Percentiles rank a stretch among this genome's conserved stretches.
Conservation (phyloP, 2,329 filamentous ascomycete genomes). For the Ceratocystis eucalypticola region DNA sequence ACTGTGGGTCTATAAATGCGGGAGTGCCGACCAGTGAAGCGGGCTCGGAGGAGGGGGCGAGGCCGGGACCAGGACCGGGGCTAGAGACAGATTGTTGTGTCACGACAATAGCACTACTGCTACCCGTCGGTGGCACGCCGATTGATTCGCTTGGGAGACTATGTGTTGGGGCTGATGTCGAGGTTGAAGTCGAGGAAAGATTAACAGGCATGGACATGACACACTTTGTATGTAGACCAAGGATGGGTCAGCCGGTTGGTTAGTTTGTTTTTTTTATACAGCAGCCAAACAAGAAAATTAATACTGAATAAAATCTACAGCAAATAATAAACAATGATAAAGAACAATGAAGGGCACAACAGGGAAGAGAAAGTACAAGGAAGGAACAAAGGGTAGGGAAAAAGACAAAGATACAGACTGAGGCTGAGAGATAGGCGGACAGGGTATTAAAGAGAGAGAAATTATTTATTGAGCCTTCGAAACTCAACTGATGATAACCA, state of each 20-base stretch:
- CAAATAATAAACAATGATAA: not conserved
- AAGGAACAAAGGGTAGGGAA: not conserved
- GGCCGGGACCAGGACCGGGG: not conserved
- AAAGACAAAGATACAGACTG: not conserved
- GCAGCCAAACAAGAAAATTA: not conserved
- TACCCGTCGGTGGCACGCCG: not conserved
- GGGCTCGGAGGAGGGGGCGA: slow-evolving; percentile 23
- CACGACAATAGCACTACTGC: not conserved
- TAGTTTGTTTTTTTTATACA: not conserved
- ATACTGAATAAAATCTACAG: not conserved
- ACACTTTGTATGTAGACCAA: not conserved
- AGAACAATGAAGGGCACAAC: not conserved
- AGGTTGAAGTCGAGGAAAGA: not conserved
- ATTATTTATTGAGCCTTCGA: too few species aligned
- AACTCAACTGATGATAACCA: too few species aligned
- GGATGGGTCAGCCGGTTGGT: not conserved
- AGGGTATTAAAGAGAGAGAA: too few species aligned
- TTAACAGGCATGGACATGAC: not conserved
- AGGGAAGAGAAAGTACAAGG: not conserved
- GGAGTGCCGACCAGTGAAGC: slow-evolving; percentile 23
- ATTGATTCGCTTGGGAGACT: not conserved
- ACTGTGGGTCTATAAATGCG: not conserved
- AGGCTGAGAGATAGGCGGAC: too few species aligned
- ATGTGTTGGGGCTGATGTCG: not conserved
- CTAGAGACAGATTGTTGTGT: not conserved